Evolutionary conservation across 1,284 basidiomycete genomes (phyloP), one percentile per base, ranked within the genome.

Genomic region (Trichosporon inkin): DNA sequence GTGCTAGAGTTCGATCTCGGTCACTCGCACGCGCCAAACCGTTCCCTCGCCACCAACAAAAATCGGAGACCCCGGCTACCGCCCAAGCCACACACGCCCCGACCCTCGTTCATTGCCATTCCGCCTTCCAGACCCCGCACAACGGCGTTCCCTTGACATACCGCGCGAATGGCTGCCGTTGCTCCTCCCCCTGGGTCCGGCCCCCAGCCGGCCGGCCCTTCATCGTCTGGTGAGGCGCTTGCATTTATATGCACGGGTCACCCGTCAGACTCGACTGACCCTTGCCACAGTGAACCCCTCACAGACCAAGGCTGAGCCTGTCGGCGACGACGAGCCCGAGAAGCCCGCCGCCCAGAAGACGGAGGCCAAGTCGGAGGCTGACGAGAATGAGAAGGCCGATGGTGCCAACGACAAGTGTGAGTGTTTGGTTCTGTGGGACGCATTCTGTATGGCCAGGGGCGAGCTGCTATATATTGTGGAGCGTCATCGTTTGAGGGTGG

Each of bases 111-210:
- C 24, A 16, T 49, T 19, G 14, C 10, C 44, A 10, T 3, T 5
- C 41, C 44, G 10, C 44, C 22, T 5, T 22, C 22, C 14, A 28
- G 44, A 24, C 20, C 44, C 24, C 10, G 16, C 8, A 17, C 41
- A 14, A 8, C 28, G 28, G 22, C 44, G 22, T n/a, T 10, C 44
- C 28, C 36, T 14, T 49, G 28, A 49, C 44, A 24, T 49, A 14
- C 24, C 44, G 44, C 44, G 32, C 53, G 22, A 39, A 67, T 67
- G 66, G 57, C 66, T 28, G 64, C 66, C 11, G 61, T 67, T 2
- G 66, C 66, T 32, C 60, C 60, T 10, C 51, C 60, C 10, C 66
- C 63, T 13, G 65, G 65, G 8, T 34, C 56, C 1, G 40, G 65
- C 11, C 63, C 68, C 1, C 44, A 49, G 44, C 56, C 58, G 8